phyloP scores from a whole-genome alignment of 495 filamentous ascomycete genomes.

The Talaromyces adpressus region DNA sequence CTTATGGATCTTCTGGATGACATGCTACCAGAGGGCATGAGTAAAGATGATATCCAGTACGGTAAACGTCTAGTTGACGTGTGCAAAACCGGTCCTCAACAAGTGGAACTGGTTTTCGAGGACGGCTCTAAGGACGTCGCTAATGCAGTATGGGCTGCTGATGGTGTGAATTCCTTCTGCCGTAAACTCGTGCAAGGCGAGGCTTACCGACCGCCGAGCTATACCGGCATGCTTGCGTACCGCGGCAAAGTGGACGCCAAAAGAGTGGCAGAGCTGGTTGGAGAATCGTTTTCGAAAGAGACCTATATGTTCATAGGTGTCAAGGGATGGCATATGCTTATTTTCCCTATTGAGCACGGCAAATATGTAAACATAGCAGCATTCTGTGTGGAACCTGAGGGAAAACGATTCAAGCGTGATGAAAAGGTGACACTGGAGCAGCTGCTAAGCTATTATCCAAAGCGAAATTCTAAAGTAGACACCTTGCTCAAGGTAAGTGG shows the following conservation, averaged over 20 bases:
- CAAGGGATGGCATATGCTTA: constrained; percentile 6
- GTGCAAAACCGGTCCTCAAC: background rate
- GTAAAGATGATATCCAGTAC: constrained; percentile 6
- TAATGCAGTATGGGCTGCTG: constrained; percentile 5
- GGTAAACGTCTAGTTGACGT: constrained; percentile 5
- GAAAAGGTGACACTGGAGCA: constrained; percentile 8
- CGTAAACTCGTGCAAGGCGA: constrained; percentile 1
- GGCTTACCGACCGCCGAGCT: background rate
- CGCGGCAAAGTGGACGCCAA: constrained; percentile 2
- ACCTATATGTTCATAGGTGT: constrained; percentile 5
- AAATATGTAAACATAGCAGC: constrained; percentile 2
- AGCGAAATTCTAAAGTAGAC: background rate
- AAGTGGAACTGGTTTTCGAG: constrained; percentile 3
- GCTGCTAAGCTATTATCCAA: background rate
- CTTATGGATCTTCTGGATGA: constrained; percentile 5
- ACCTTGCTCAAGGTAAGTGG: constrained; percentile 1
- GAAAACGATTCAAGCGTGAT: constrained; percentile 1
- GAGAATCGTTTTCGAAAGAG: background rate
- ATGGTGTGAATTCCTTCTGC: constrained; percentile 3
- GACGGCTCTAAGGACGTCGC: constrained; percentile 2
- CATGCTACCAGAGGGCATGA: background rate
- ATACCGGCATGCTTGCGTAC: constrained; percentile 1
- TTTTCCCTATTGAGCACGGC: constrained; percentile 5
- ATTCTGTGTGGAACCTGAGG: constrained; percentile 1
- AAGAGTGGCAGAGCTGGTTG: background rate